A percentile compares a stretch with the other conserved stretches of the same genome.
Evolutionary conservation across 2,329 filamentous ascomycete species (phyloP).

Genomic region (Sporothrix protearum): DNA sequence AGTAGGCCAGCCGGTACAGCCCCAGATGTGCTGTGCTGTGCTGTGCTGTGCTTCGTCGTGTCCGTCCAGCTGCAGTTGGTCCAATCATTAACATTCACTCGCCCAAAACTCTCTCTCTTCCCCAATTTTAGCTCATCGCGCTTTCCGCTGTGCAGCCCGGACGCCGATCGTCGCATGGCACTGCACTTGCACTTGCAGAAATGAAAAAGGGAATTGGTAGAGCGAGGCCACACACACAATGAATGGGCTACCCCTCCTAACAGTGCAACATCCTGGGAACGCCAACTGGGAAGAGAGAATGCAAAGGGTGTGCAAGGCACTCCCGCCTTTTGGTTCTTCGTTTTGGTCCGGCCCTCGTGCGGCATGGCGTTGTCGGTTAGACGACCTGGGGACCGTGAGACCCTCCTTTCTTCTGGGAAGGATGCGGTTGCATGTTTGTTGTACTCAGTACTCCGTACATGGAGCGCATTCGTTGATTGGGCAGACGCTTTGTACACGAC

Average conservation of each 20-base stretch:
- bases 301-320: neutral
- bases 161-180: slow-evolving; percentile 1
- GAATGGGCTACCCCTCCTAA: neutral
- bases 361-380: slow-evolving; percentile 11
- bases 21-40: neutral
- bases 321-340: neutral
- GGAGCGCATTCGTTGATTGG: slow-evolving; percentile 5
- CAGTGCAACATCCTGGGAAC: neutral
- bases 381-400: slow-evolving; percentile 11
- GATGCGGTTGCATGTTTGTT: neutral
- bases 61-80: neutral
- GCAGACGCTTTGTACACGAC: neutral
- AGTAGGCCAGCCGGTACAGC: neutral
- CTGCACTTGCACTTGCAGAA: neutral
- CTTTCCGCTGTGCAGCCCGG: neutral
- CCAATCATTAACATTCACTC: neutral
- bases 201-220: neutral
- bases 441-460: too few relatives aligned
- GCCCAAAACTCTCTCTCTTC: neutral
- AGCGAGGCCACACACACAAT: neutral
- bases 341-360: neutral
- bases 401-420: neutral
- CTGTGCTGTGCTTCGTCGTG: neutral
- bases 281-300: neutral
- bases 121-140: neutral